Evolutionary conservation across 305 asterid genomes (phyloP).

Genomic region (Solanum hybrid): DNA sequence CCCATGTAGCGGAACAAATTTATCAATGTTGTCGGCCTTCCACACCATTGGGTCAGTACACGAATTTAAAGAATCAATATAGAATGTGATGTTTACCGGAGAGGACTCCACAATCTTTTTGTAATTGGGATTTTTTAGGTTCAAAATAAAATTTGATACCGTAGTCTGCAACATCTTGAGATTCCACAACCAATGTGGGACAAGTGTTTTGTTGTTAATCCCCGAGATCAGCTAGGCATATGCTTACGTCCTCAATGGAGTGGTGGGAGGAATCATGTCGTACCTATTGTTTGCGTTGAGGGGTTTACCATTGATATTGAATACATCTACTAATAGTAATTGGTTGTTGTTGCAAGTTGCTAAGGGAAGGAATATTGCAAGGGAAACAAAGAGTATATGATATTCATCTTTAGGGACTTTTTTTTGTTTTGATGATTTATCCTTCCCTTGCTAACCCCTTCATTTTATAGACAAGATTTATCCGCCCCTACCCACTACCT

Average conservation of each 20-base stretch:
- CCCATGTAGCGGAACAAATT: too few relatives aligned
- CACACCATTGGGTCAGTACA: background rate
- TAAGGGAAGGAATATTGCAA: background rate
- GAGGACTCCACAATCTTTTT: background rate
- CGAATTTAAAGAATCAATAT: background rate
- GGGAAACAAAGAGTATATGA: background rate
- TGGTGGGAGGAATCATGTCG: too few relatives aligned
- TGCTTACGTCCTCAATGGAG: background rate
- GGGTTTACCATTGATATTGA: background rate
- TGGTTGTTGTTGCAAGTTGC: background rate
- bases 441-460: too few relatives aligned
- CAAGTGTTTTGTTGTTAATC: background rate
- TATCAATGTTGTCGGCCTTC: too few relatives aligned
- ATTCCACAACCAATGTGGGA: background rate
- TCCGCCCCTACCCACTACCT: too few relatives aligned
- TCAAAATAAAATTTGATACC: background rate
- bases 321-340: background rate
- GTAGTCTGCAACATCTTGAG: background rate
- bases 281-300: background rate
- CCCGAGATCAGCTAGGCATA: background rate
- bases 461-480: too few relatives aligned
- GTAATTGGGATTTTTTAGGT: background rate
- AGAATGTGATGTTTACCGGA: background rate
- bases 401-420: background rate
- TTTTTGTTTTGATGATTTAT: too few relatives aligned